phyloP scores from a whole-genome alignment of 305 asterid species.

The Fraxinus velutina region DNA sequence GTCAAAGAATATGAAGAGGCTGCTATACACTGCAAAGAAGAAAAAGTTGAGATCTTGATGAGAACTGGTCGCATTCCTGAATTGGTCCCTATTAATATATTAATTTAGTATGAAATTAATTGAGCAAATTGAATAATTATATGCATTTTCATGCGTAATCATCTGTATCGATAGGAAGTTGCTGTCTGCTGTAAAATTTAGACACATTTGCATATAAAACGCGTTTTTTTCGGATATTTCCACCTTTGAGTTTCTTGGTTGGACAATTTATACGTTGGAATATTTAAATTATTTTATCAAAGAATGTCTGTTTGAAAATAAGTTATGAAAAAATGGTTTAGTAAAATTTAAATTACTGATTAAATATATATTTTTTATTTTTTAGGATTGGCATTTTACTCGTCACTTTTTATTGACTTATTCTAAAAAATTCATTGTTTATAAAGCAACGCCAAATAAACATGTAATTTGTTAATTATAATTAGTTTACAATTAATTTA shows the following conservation, averaged over 20 bases:
- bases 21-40: slow-evolving; percentile 7
- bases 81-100: slow-evolving; percentile 22
- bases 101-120: slow-evolving; percentile 17
- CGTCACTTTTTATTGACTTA: not conserved
- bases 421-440: not conserved
- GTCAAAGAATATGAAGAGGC: slow-evolving; percentile 25
- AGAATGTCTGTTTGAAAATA: not conserved
- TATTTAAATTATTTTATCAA: not conserved
- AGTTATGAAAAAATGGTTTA: no score
- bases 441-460: no score
- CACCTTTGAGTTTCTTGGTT: not conserved
- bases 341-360: not conserved
- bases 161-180: not conserved
- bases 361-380: not conserved
- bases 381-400: not conserved
- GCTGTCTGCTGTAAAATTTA: slow-evolving; percentile 4
- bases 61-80: slow-evolving; percentile 28
- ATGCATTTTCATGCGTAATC: not conserved
- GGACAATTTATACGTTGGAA: not conserved
- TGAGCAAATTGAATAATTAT: slow-evolving; percentile 8
- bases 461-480: no score
- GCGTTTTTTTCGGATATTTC: slow-evolving; percentile 24
- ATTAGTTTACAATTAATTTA: not conserved
- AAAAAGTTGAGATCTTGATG: slow-evolving; percentile 47
- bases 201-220: slow-evolving; percentile 21